Conservation (phyloP, 202 grass and related monocot genomes). For the Carex sylvatica region DNA sequence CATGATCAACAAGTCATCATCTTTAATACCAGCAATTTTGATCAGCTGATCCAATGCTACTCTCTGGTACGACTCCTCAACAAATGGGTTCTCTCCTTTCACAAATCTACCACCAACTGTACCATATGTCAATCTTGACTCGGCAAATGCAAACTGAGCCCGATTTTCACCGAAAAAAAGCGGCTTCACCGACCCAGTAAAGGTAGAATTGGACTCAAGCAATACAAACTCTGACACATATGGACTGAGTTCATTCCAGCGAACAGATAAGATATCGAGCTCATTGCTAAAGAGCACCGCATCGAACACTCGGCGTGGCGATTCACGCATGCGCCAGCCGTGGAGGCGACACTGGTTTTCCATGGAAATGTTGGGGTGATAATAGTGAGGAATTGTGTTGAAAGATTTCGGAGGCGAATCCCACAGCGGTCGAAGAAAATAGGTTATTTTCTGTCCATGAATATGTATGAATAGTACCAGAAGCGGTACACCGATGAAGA, state of each 20-base stretch:
- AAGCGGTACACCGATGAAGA: constrained; percentile 70
- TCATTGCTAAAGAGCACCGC: constrained; percentile 97
- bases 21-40: constrained; percentile 61
- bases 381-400: constrained; percentile 75
- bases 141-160: constrained; percentile 56
- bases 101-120: constrained; percentile 66
- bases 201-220: constrained; percentile 95
- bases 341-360: constrained; percentile 75
- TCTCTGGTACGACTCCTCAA: constrained; percentile 92
- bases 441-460: constrained; percentile 94
- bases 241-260: constrained; percentile 95
- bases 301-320: constrained; percentile 82
- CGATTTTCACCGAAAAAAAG: constrained; percentile 69
- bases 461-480: constrained; percentile 67
- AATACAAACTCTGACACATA: constrained; percentile 91
- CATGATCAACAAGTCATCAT: constrained; percentile 98
- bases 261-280: constrained; percentile 82
- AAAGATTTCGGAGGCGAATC: constrained; percentile 93
- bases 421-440: constrained; percentile 96
- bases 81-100: constrained; percentile 89
- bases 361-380: constrained; percentile 88
- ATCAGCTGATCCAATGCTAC: constrained; percentile 88
- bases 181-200: constrained; percentile 63
- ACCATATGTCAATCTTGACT: constrained; percentile 80
- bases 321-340: constrained; percentile 74